phyloP scores from a whole-genome alignment of 345 rosid species.

The Sisymbrium irio region DNA sequence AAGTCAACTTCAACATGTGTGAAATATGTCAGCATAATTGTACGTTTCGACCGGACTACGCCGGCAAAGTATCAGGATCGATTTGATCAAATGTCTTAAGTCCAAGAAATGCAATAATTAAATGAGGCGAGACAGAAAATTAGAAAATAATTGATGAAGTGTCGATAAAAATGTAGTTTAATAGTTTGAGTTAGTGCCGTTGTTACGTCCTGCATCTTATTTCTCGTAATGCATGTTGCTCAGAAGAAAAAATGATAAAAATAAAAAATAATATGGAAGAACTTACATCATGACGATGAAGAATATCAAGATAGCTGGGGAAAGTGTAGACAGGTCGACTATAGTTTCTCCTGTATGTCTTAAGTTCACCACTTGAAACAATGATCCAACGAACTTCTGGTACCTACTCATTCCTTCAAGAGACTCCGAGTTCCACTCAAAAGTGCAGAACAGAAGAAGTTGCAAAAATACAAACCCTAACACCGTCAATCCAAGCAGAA shows the following conservation, averaged over 20 bases:
- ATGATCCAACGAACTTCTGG: conserved; percentile 43
- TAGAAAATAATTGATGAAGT: background rate
- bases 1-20: background rate
- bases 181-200: background rate
- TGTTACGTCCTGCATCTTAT: background rate
- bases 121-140: background rate
- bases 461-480: conserved; percentile 45
- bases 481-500: conserved; percentile 39
- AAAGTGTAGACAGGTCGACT: conserved; percentile 51
- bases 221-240: background rate
- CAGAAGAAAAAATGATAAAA: background rate
- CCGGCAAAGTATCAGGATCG: background rate
- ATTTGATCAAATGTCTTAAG: background rate
- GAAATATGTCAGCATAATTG: background rate
- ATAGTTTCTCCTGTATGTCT: conserved; percentile 61
- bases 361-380: conserved; percentile 54
- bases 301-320: conserved; percentile 53
- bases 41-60: background rate
- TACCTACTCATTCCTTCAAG: conserved; percentile 38
- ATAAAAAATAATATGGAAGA: background rate
- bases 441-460: conserved; percentile 30
- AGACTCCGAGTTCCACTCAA: conserved; percentile 59
- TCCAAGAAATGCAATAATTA: background rate
- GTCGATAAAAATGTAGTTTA: background rate
- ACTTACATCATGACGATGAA: conserved; percentile 75